Evolutionary conservation across 441 rosid species (phyloP).

Genomic region (Geranium incanum): DNA sequence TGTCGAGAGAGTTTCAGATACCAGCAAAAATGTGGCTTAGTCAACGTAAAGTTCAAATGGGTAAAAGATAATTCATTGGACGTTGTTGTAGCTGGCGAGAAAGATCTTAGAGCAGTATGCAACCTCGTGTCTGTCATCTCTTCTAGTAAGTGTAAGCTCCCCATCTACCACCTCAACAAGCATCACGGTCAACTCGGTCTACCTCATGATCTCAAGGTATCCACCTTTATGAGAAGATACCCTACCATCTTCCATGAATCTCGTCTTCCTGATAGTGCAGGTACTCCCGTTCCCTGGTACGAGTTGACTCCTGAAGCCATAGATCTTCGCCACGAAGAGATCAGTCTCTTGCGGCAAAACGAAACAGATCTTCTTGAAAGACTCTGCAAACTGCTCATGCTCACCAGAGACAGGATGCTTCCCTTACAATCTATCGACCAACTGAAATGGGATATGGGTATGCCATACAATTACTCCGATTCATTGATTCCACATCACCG

Average conservation of each 20-base stretch:
- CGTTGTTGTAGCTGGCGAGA: constrained; percentile 44
- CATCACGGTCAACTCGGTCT: constrained; percentile 61
- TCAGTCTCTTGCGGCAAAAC: constrained; percentile 22
- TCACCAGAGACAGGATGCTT: constrained; percentile 47
- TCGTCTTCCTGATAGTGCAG: constrained; percentile 48
- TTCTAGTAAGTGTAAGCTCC: constrained; percentile 27
- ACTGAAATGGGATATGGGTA: constrained; percentile 78
- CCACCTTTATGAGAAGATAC: constrained; percentile 57
- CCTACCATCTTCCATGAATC: constrained; percentile 54
- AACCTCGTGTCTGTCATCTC: constrained; percentile 48
- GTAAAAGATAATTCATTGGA: constrained; percentile 66
- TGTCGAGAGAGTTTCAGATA: constrained; percentile 32
- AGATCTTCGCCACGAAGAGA: constrained; percentile 36
- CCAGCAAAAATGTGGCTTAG: constrained; percentile 48
- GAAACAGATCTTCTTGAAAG: constrained; percentile 36
- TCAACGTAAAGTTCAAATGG: constrained; percentile 80
- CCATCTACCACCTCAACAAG: constrained; percentile 41
- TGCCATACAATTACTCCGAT: constrained; percentile 53
- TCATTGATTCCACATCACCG: constrained; percentile 33
- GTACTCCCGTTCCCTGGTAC: constrained; percentile 66
- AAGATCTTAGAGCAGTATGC: constrained; percentile 55
- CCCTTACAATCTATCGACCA: constrained; percentile 70
- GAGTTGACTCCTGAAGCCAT: constrained; percentile 50
- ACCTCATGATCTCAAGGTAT: constrained; percentile 52
- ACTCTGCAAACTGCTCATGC: constrained; percentile 68